Evolutionary conservation across 352 stramenopile species (phyloP).

Genomic region (Thalassiosira exigua): DNA sequence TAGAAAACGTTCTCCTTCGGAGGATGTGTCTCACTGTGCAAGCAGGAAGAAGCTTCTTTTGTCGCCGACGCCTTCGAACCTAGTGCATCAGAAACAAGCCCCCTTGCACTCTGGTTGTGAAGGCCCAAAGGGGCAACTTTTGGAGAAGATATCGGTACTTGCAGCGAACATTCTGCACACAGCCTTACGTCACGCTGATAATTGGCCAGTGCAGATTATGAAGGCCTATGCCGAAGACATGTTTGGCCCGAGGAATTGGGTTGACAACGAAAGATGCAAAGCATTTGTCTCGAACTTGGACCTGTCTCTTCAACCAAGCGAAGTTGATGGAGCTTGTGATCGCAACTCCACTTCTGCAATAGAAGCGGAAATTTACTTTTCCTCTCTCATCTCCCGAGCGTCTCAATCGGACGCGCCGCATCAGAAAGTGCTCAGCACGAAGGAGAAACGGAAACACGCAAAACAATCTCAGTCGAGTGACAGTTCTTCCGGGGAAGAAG

Average conservation of each 20-base stretch:
- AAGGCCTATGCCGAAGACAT: conserved; percentile 74
- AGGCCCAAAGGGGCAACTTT: conserved; percentile 13
- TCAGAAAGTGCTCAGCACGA: conserved; percentile 2
- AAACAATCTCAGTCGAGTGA: conserved; percentile 16
- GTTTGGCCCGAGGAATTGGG: conserved; percentile 73
- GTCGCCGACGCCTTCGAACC: conserved; percentile 18
- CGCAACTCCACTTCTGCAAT: conserved; percentile 21
- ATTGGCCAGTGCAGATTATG: conserved; percentile 74
- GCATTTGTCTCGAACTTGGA: conserved; percentile 72
- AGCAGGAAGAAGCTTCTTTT: conserved; percentile 29
- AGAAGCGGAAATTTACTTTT: conserved; percentile 47
- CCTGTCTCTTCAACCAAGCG: conserved; percentile 18
- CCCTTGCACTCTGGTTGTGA: not conserved
- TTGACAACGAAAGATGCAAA: conserved; percentile 66
- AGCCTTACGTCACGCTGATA: conserved; percentile 64
- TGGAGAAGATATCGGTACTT: conserved; percentile 38
- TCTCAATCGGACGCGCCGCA: not conserved
- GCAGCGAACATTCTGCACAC: conserved; percentile 69
- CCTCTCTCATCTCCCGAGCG: conserved; percentile 6
- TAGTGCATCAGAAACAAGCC: conserved; percentile 10
- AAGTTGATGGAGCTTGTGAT: conserved; percentile 8
- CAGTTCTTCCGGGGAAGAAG: conserved; percentile 49
- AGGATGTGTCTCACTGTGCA: conserved; percentile 18
- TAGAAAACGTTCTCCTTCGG: conserved; percentile 49
- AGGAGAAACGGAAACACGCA: not conserved